Evolutionary conservation across 306 rosid species (phyloP), one percentile per base, ranked within the genome.

Genomic region (Spatholobus suberectus): DNA sequence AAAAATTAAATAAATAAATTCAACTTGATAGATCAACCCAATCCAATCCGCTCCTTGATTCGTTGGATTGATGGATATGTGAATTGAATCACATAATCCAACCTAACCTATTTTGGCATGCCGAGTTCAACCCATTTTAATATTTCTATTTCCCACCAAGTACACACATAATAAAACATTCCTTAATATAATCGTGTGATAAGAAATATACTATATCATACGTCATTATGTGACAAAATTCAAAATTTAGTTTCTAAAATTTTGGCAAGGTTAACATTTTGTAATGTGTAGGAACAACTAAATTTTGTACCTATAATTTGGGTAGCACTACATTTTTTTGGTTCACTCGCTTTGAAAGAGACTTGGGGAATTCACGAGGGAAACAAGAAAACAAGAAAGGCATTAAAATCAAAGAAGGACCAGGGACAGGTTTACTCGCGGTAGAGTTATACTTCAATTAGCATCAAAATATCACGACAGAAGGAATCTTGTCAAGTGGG

Each of bases 401-500:
- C 76, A 84, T 51, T 40, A 10, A 72, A 65, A 75, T 83, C 82
- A 83, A 55, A 46, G 65, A 8, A 10, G 35, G 58, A 62, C 40
- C n/a, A 77, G 46, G 40, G 79, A 41, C 77, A 66, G 2, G 10
- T 54, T 40, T 20, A 62, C 58, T 65, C 2, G 12, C 14, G 38
- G 37, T 18, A 29, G 75, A 41, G 76, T 24, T 26, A 54, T 52
- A 17, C 46, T 65, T 65, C 26, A 82, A 32, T 0, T 41, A 12
- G 21, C 43, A 51, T 38, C 29, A 72, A 84, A 84, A 73, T 70
- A 80, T 79, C 84, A 41, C 23, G 62, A 69, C 62, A 70, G 35
- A 72, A 26, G 70, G 86, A 78, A 83, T 83, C 86, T 83, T 83
- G 73, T 35, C 62, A 71, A 68, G 74, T 80, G 63, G 74, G 26